These are phyloP conservation scores for Cicer bijugum DNA, from an alignment of 306 rosid species.

Conservation along the genomic window DNA sequence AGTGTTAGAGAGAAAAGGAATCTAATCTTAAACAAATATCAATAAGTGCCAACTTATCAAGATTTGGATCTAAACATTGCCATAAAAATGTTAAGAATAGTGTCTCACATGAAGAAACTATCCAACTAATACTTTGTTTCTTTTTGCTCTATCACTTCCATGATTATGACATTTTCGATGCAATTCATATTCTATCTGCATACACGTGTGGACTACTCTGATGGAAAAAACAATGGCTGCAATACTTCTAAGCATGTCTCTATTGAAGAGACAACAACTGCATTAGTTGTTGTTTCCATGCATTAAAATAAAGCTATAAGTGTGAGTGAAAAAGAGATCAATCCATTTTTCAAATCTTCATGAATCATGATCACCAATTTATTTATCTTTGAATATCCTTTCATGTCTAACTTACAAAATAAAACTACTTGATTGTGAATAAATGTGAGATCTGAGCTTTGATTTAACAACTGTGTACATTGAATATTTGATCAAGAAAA, in stretches of 20 bases:
- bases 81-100: not conserved
- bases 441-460: not conserved
- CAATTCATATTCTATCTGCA: slow-evolving; percentile 7
- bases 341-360: not conserved
- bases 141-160: slow-evolving; percentile 24
- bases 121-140: slow-evolving; percentile 31
- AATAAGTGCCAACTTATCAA: slow-evolving; percentile 14
- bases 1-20: slow-evolving; percentile 38
- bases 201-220: slow-evolving; percentile 2
- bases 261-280: not conserved
- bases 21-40: slow-evolving; percentile 29
- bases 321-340: not conserved
- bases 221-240: slow-evolving; percentile 19
- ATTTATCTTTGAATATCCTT: not conserved
- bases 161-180: slow-evolving; percentile 25
- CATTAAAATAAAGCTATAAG: slow-evolving; percentile 1
- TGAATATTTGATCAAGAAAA: not conserved
- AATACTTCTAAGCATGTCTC: slow-evolving; percentile 27
- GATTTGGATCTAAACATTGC: slow-evolving; percentile 46
- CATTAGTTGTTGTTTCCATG: not conserved
- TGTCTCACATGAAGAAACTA: slow-evolving; percentile 42
- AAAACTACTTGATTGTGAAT: not conserved
- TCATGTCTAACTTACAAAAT: not conserved
- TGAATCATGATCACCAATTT: not conserved
- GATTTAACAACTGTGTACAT: not conserved